Conservation (phyloP, 148 eudicot genomes). For the Fagopyrum homotropicum region DNA sequence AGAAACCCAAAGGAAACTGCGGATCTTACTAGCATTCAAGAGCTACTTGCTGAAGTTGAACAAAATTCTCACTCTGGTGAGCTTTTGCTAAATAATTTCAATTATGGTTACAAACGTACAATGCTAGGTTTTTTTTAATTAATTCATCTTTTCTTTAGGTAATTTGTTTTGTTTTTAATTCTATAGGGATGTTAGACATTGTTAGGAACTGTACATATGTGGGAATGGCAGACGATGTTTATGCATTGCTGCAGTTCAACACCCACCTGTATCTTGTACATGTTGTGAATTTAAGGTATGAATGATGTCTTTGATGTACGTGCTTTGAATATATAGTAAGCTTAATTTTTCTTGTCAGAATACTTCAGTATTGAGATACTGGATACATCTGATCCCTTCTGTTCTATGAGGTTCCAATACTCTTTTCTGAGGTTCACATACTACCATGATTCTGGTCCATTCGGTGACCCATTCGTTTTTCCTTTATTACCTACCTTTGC, state of each 20-base stretch:
- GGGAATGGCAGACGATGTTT: conserved; percentile 95
- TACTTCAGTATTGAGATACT: background rate
- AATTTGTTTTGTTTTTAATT: background rate
- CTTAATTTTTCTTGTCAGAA: background rate
- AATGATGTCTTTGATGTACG: background rate
- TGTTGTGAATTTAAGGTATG: conserved; percentile 85
- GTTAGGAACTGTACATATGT: conserved; percentile 81
- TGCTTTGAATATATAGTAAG: background rate
- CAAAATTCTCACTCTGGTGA: conserved; percentile 65
- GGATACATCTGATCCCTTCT: background rate
- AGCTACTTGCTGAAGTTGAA: conserved; percentile 68
- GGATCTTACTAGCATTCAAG: conserved; percentile 85
- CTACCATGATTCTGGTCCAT: conserved; percentile 3
- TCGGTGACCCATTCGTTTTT: background rate
- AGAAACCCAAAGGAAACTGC: conserved; percentile 91
- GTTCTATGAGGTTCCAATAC: background rate
- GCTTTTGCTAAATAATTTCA: conserved; percentile 7
- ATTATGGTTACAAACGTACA: background rate
- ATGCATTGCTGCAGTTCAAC: conserved; percentile 74
- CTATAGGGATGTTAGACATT: conserved; percentile 68
- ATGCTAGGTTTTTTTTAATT: background rate
- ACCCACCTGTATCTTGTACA: conserved; percentile 92
- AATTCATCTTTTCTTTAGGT: background rate
- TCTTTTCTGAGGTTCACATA: background rate
- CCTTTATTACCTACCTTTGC: background rate